A percentile compares a stretch with the other conserved stretches of the same genome.
Evolutionary conservation across 2,329 filamentous ascomycete genomes (phyloP).

Genomic region (Mycocentrospora acerina): DNA sequence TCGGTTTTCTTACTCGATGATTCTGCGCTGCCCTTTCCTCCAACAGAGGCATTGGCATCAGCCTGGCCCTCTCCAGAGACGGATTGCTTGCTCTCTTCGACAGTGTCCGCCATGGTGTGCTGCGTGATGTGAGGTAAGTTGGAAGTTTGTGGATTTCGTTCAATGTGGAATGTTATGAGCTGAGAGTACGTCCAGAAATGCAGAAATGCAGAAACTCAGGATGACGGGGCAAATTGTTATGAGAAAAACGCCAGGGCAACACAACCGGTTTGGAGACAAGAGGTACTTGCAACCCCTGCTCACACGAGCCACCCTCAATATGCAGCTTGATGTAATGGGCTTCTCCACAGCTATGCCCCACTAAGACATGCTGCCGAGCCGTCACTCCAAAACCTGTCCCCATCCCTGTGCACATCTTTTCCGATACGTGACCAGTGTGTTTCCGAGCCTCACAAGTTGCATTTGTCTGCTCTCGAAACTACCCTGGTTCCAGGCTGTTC

Average conservation of each 20-base stretch:
- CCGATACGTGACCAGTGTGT: conserved; percentile 4
- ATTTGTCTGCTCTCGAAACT: conserved; percentile 8
- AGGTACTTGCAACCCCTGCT: conserved; percentile 33
- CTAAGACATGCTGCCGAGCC: conserved; percentile 19
- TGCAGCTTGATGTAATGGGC: conserved; percentile 44
- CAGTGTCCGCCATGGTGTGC: conserved; percentile 41
- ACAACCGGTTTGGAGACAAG: conserved; percentile 41
- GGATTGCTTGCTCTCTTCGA: conserved; percentile 41
- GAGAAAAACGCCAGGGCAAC: conserved; percentile 27
- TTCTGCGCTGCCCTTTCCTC: conserved; percentile 40
- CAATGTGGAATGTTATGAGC: conserved; percentile 12
- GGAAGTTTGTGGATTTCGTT: conserved; percentile 9
- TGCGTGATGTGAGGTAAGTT: conserved; percentile 10
- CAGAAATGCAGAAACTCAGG: conserved; percentile 15
- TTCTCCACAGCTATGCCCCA: conserved; percentile 25
- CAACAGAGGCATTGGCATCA: conserved; percentile 38
- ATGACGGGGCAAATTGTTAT: conserved; percentile 34
- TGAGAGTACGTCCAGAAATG: conserved; percentile 17
- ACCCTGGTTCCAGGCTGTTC: conserved; percentile 5
- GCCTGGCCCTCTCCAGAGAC: conserved; percentile 41
- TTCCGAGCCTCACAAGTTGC: conserved; percentile 4
- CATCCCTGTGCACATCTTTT: conserved; percentile 27
- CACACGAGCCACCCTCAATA: conserved; percentile 36
- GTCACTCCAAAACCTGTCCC: conserved; percentile 34
- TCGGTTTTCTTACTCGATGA: conserved; percentile 48